These are phyloP conservation scores for Ensete glaucum DNA, from an alignment of 176 grass and related monocot species.

Conservation along the genomic window DNA sequence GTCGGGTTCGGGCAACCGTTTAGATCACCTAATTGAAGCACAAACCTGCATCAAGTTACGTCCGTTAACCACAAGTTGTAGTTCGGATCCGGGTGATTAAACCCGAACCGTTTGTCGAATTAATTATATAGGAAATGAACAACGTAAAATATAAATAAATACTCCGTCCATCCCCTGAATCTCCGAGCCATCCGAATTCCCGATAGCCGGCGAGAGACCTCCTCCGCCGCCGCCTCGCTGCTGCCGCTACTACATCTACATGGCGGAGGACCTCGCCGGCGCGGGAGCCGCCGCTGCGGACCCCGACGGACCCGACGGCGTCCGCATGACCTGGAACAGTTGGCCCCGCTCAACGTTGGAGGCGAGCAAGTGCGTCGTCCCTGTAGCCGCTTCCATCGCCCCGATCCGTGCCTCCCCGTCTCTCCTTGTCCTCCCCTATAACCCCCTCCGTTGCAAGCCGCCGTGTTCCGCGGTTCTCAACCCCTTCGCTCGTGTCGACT, in stretches of 20 bases:
- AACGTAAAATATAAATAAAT: background rate
- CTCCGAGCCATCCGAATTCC: background rate
- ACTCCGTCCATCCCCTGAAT: background rate
- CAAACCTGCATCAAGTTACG: no score
- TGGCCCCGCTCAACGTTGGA: conserved; percentile 90
- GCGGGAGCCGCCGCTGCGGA: conserved; percentile 25
- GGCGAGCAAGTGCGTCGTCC: conserved; percentile 92
- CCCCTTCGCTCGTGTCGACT: conserved; percentile 88
- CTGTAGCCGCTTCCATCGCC: conserved; percentile 57
- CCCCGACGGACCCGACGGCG: conserved; percentile 71
- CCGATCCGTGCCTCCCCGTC: conserved; percentile 41
- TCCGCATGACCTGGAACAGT: conserved; percentile 79
- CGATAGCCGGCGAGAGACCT: background rate
- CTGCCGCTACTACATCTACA: background rate
- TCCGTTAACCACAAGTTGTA: no score
- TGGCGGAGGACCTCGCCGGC: conserved; percentile 10
- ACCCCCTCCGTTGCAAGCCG: conserved; percentile 81
- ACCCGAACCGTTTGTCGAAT: no score
- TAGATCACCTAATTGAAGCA: no score
- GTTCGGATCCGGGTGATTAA: no score
- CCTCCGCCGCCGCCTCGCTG: background rate
- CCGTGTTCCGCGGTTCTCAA: conserved; percentile 76
- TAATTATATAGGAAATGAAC: no score
- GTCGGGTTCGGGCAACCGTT: no score
- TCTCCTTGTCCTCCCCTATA: conserved; percentile 48